Base-by-base conservation (phyloP, 2,329 filamentous ascomycete species). In the Aureobasidium musti region DNA sequence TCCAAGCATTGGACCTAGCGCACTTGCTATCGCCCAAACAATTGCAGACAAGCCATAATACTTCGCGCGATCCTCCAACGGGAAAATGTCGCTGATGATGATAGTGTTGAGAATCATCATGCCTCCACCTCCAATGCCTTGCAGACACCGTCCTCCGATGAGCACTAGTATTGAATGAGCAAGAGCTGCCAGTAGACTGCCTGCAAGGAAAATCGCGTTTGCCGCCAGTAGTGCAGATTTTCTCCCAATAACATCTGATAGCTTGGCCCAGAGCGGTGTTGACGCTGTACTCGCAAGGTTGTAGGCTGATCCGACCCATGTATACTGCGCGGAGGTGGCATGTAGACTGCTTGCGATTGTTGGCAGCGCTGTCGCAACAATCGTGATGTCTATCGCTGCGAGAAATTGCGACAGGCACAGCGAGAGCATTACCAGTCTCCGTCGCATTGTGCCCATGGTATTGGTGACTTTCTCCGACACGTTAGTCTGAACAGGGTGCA, bases 251-350 rank as follows among this genome's bases (percentile, higher is more conserved):
- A 65, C 63, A 57, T 65, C 63, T 3, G 63, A 65, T 1, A 65
- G 11, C 11, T 65, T 65, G 3, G 63, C 63, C 63, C 63, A 65
- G 10, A 65, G 63, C 23, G 63, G 63, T 65, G 63, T 65, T 7
- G 63, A 65, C 47, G 63, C 63, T 23, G 63, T 65, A 33, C 35
- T 56, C 13, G 63, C 63, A 10, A 65, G 63, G 10, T 65, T 65
- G 14, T 65, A 65, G 0, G 63, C 63, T 5, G 35, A 43, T 21
- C 63, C 63, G 3, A 67, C 35, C 90, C 90, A 93, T 6, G 87
- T 87, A 77, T 92, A 93, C 33, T 89, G 90, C 17, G 85, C 80
- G 3, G 86, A 86, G 6, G 89, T 65, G 23, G 63, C 90, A 50
- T 86, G 74, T 68, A 93, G 85, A 68, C 89, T 82, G 43, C 77